A percentile compares a stretch with the other conserved stretches of the same genome.
Evolutionary conservation across 768 basidiomycete species (phyloP).

Genomic region (Lactifluus rugatus): DNA sequence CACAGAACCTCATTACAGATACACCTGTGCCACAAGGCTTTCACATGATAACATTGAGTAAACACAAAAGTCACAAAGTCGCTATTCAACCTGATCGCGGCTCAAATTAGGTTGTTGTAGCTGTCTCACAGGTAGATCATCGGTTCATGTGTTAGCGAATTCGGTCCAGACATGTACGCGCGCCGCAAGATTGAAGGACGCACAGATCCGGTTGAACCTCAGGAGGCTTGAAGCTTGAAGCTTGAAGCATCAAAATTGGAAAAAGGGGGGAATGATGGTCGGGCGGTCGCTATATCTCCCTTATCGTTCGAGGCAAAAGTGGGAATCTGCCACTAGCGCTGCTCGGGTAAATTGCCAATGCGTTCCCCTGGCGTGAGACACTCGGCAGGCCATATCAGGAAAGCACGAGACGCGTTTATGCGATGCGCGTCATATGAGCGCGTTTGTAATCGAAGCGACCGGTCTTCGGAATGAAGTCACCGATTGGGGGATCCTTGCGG

Average conservation of each 20-base stretch:
- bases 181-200: background rate
- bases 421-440: conserved; percentile 14
- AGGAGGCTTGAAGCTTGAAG: background rate
- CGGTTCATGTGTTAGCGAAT: background rate
- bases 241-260: background rate
- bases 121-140: background rate
- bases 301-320: background rate
- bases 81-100: background rate
- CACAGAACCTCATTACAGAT: background rate
- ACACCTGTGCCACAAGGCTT: background rate
- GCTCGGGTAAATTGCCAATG: conserved; percentile 3
- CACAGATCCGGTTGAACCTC: background rate
- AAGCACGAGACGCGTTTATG: conserved; percentile 9
- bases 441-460: conserved; percentile 5
- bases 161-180: background rate
- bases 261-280: background rate
- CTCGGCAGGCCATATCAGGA: background rate
- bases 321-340: conserved; percentile 1
- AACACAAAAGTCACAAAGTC: background rate
- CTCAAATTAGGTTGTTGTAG: background rate
- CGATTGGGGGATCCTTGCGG: background rate
- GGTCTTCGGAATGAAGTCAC: conserved; percentile 3
- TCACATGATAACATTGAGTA: background rate
- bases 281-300: background rate
- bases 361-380: background rate